A percentile compares a stretch with the other conserved stretches of the same genome.
phyloP scores from a whole-genome alignment of 1,284 basidiomycete species.

The Albatrellus sp. region DNA sequence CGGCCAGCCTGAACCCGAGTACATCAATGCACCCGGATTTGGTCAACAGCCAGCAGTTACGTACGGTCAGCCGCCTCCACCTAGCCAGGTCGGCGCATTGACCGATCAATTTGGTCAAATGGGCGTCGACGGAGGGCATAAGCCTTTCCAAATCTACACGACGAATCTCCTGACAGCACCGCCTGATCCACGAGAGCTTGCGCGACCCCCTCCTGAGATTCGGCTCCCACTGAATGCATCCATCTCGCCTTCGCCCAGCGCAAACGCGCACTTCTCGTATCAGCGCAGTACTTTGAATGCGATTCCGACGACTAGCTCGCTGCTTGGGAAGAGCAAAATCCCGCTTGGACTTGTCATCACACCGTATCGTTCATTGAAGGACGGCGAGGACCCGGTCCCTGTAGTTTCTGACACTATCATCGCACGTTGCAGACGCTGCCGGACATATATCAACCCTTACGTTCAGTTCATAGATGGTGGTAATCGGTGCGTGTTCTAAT shows the following conservation, averaged over 20 bases:
- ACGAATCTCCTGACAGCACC: constrained; percentile 84
- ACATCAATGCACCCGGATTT: constrained; percentile 39
- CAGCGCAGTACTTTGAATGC: constrained; percentile 89
- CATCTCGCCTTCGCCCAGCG: constrained; percentile 69
- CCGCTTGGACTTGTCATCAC: constrained; percentile 87
- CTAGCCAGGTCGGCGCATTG: constrained; percentile 43
- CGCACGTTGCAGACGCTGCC: constrained; percentile 92
- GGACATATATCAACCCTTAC: constrained; percentile 98
- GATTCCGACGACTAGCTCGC: constrained; percentile 85
- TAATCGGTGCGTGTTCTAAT: constrained; percentile 52
- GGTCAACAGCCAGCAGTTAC: constrained; percentile 29
- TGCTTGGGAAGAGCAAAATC: constrained; percentile 88
- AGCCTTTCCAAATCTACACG: constrained; percentile 65
- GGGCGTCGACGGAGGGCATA: constrained; percentile 58
- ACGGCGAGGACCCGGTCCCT: constrained; percentile 72
- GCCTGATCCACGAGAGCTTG: constrained; percentile 79
- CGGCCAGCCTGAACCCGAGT: constrained; percentile 39
- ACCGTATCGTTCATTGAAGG: constrained; percentile 78
- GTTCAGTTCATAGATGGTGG: constrained; percentile 98
- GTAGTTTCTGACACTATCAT: constrained; percentile 92
- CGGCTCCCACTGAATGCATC: constrained; percentile 75
- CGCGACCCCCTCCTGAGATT: constrained; percentile 78
- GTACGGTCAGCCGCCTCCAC: constrained; percentile 32
- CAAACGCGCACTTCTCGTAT: constrained; percentile 86
- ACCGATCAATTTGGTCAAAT: constrained; percentile 82